Conservation (phyloP, 192 early-diverging fungal genomes). For the Podochytrium sp. region DNA sequence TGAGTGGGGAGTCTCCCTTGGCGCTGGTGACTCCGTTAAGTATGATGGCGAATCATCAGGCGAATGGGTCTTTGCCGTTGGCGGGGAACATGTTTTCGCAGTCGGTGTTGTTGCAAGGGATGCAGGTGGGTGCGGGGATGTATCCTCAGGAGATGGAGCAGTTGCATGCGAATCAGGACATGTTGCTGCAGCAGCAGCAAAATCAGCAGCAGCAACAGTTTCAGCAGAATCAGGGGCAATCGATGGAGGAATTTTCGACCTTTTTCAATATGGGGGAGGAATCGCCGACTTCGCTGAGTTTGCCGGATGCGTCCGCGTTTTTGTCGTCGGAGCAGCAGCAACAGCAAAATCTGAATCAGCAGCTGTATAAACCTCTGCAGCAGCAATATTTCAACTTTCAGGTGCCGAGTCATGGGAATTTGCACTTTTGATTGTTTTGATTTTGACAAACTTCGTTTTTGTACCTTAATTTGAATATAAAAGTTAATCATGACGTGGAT, state of each 20-base stretch:
- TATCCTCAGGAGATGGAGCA: constrained; percentile 20
- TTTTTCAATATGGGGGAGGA: constrained; percentile 27
- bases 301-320: constrained; percentile 2
- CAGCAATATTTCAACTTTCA: background rate
- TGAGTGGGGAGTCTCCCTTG: constrained; percentile 10
- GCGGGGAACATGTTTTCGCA: background rate
- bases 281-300: background rate
- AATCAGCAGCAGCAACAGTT: background rate
- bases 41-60: background rate
- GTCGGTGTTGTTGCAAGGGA: background rate
- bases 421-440: background rate
- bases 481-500: no score
- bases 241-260: constrained; percentile 9
- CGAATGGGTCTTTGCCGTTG: background rate
- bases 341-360: background rate
- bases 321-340: background rate
- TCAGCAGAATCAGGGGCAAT: background rate
- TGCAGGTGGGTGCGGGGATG: background rate
- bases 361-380: background rate
- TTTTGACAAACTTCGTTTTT: background rate
- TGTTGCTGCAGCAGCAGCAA: constrained; percentile 1
- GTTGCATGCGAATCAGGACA: background rate
- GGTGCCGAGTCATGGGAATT: background rate
- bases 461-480: background rate
- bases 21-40: constrained; percentile 7